Evolutionary conservation across 257 asterid genomes (phyloP), one percentile per base, ranked within the genome.

Genomic region (Petunia secreta): DNA sequence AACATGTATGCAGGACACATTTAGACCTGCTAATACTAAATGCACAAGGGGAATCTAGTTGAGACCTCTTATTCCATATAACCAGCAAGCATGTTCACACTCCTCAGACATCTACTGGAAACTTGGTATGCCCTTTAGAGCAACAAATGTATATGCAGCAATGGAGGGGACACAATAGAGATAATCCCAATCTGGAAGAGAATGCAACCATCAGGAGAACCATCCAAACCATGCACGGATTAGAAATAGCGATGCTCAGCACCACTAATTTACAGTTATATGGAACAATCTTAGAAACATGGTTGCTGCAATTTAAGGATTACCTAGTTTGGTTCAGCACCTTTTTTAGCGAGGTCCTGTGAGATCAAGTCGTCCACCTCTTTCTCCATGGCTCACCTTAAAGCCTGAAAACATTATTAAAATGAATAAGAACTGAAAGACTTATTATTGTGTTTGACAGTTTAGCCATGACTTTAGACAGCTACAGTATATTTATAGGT

Each of bases 1-100:
- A n/a, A n/a, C 67, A 75, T 34, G 52, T 38, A 50, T 37, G 67
- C 54, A 75, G 80, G 59, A 54, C 50, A 75, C 80, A 55, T 36
- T 34, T 14, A 36, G 52, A 75, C 14, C 67, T 9, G 53, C 54
- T 53, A 75, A 9, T 11, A 75, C 67, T n/a, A 55, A 6, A 53
- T 53, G 68, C 67, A 75, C 64, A 40, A 39, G 25, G 25, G 25
- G 40, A 38, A 75, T 57, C 55, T 11, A 53, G 9, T 0, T 48
- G 14, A 11, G 80, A 75, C 34, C 36, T 5, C 38, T 75, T 75
- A 4, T 53, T 36, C 67, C 39, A 75, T 5, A 2, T 6, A 57
- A 39, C 67, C 54, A 64, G 67, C 39, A 39, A 39, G 65, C 50
- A 75, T 9, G 40, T 14, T 7, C 55, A 11, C 80, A 36, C 79